These are phyloP conservation scores for Liriodendron chinense DNA, from an alignment of 164 flowering plant species.

Conservation along the genomic window DNA sequence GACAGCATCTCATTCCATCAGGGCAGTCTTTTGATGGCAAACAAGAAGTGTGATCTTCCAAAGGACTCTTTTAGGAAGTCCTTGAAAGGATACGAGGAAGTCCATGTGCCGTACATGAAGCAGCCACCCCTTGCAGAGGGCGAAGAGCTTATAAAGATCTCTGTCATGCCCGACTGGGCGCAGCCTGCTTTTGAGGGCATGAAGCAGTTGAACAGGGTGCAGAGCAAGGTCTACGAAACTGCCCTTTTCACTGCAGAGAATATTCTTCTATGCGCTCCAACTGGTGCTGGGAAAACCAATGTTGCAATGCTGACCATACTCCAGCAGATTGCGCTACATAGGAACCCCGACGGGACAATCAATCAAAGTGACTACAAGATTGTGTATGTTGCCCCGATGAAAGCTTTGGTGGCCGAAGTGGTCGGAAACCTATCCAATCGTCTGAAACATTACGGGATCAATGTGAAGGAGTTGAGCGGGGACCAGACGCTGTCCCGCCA, in stretches of 20 bases:
- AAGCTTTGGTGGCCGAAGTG: slow-evolving; percentile 95
- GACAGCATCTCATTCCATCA: slow-evolving; percentile 74
- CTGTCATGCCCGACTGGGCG: slow-evolving; percentile 91
- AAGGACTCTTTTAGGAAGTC: slow-evolving; percentile 55
- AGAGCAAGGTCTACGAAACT: slow-evolving; percentile 86
- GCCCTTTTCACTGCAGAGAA: slow-evolving; percentile 82
- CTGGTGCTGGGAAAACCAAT: slow-evolving; percentile 98
- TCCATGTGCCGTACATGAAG: slow-evolving; percentile 84
- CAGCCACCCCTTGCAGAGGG: slow-evolving; percentile 55
- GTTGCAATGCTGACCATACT: slow-evolving; percentile 95
- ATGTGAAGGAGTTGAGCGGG: slow-evolving; percentile 90
- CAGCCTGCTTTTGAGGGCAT: slow-evolving; percentile 89
- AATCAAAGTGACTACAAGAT: slow-evolving; percentile 71
- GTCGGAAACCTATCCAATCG: slow-evolving; percentile 85
- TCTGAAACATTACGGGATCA: slow-evolving; percentile 61
- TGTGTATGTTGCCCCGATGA: slow-evolving; percentile 98
- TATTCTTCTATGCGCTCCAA: slow-evolving; percentile 89
- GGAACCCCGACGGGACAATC: slow-evolving; percentile 65
- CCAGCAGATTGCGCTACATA: slow-evolving; percentile 71
- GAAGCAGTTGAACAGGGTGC: slow-evolving; percentile 83
- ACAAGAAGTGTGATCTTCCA: slow-evolving; percentile 79
- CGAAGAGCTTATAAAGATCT: slow-evolving; percentile 70
- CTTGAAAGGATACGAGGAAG: slow-evolving; percentile 84
- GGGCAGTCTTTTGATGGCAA: slow-evolving; percentile 84
- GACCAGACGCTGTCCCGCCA: slow-evolving; percentile 86